Conservation (phyloP, 148 eudicot genomes). For the Salicornia ramosissima region DNA sequence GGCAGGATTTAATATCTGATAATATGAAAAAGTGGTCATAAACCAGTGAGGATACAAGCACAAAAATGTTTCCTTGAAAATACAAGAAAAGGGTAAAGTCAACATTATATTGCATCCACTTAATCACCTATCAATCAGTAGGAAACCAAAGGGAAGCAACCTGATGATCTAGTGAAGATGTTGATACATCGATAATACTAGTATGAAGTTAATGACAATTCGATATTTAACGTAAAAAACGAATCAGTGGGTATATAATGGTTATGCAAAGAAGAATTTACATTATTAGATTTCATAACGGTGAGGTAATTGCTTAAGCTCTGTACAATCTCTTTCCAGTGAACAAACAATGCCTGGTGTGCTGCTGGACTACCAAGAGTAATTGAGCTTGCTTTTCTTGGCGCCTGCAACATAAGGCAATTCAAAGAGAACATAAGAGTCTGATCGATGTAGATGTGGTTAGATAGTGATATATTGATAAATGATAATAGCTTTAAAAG, state of each 20-base stretch:
- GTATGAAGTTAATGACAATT: slow-evolving; percentile 1
- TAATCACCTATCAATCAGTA: neutral
- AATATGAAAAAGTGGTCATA: neutral
- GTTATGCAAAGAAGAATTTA: slow-evolving; percentile 31
- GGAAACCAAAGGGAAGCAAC: neutral
- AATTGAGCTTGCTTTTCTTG: slow-evolving; percentile 71
- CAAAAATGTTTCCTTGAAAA: neutral
- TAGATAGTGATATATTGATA: neutral
- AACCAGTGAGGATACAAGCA: neutral
- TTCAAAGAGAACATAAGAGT: slow-evolving; percentile 2
- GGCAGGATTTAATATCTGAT: neutral
- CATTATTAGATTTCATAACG: slow-evolving; percentile 63
- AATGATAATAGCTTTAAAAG: too few relatives aligned
- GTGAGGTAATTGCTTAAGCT: slow-evolving; percentile 58
- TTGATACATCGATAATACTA: neutral
- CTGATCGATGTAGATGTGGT: neutral
- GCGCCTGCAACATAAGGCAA: slow-evolving; percentile 51
- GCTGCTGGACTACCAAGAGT: slow-evolving; percentile 59
- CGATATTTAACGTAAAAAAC: slow-evolving; percentile 1
- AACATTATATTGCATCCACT: neutral
- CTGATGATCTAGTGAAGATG: neutral
- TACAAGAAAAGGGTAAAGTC: neutral
- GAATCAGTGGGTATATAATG: slow-evolving; percentile 2
- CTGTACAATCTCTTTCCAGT: slow-evolving; percentile 88
- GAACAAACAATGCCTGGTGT: slow-evolving; percentile 64